These are phyloP conservation scores for Ophiocordyceps polyrhachis-furcata DNA, from an alignment of 2,329 filamentous ascomycete genomes.

Conservation along the genomic window DNA sequence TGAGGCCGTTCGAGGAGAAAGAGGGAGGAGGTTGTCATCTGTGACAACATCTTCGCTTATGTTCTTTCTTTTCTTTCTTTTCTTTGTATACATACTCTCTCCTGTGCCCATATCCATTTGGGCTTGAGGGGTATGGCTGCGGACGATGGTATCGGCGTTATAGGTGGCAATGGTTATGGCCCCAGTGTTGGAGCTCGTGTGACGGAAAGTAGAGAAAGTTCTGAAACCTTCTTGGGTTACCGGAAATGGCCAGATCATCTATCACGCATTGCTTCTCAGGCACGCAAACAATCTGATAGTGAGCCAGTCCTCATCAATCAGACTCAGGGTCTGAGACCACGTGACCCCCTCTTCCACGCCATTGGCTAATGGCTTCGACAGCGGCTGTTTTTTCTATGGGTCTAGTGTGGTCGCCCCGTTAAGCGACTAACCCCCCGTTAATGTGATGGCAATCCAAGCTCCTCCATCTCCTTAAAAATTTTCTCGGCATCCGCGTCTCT, in stretches of 20 bases:
- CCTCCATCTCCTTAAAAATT: no score
- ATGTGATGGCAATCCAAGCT: no score
- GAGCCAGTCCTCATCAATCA: no score
- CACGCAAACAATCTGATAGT: no score
- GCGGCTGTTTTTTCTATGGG: no score
- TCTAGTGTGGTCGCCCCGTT: no score
- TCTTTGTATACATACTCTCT: background rate
- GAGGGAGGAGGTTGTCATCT: background rate
- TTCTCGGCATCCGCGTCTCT: background rate
- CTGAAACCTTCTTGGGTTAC: background rate
- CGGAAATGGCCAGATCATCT: no score
- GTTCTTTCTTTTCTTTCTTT: background rate
- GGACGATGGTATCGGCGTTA: slow-evolving; percentile 2
- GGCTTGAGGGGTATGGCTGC: background rate
- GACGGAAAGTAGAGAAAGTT: background rate
- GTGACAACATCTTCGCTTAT: background rate
- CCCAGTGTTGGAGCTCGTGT: slow-evolving; percentile 3
- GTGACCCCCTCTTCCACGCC: no score
- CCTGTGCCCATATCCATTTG: background rate
- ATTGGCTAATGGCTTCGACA: no score
- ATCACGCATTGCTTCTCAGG: no score
- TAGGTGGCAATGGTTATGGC: slow-evolving; percentile 3
- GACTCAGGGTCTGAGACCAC: no score
- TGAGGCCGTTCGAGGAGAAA: background rate
- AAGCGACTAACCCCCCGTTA: no score